phyloP scores from a whole-genome alignment of 768 basidiomycete species.

The Tricholoma hemisulphureum region DNA sequence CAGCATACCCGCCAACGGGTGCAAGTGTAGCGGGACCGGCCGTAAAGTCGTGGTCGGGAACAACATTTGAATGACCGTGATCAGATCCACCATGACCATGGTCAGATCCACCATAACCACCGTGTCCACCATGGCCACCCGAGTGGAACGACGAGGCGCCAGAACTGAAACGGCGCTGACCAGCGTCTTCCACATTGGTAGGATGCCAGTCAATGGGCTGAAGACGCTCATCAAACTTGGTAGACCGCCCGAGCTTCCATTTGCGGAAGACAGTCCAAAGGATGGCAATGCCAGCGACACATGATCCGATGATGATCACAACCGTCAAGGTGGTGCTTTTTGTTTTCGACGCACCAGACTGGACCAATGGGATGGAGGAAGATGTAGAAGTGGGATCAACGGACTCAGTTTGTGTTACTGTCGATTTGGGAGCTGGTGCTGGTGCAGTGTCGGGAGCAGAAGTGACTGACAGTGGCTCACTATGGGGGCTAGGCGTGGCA shows the following conservation, averaged over 20 bases:
- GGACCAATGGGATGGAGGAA: constrained; percentile 25
- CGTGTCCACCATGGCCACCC: constrained; percentile 34
- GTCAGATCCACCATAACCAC: constrained; percentile 28
- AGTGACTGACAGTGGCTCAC: constrained; percentile 22
- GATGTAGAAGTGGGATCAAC: constrained; percentile 30
- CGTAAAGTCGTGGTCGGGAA: constrained; percentile 79
- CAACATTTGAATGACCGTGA: constrained; percentile 34
- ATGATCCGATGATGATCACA: constrained; percentile 68
- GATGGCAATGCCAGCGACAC: constrained; percentile 64
- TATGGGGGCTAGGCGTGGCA: constrained; percentile 11
- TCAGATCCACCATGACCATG: constrained; percentile 28
- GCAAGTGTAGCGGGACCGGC: constrained; percentile 55
- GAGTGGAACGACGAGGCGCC: constrained; percentile 73
- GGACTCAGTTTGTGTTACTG: constrained; percentile 29
- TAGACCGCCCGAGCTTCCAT: constrained; percentile 84
- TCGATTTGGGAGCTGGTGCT: constrained; percentile 13
- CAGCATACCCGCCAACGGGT: constrained; percentile 79
- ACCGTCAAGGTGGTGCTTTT: constrained; percentile 53
- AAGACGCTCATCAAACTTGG: constrained; percentile 79
- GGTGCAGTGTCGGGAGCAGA: constrained; percentile 14
- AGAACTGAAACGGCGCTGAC: constrained; percentile 54
- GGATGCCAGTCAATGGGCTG: constrained; percentile 89
- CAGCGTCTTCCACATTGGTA: constrained; percentile 47
- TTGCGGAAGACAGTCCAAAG: constrained; percentile 91
- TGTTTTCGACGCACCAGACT: constrained; percentile 25